Evolutionary conservation across 306 rosid species (phyloP), one percentile per base, ranked within the genome.

Genomic region (Rubus idaeus): DNA sequence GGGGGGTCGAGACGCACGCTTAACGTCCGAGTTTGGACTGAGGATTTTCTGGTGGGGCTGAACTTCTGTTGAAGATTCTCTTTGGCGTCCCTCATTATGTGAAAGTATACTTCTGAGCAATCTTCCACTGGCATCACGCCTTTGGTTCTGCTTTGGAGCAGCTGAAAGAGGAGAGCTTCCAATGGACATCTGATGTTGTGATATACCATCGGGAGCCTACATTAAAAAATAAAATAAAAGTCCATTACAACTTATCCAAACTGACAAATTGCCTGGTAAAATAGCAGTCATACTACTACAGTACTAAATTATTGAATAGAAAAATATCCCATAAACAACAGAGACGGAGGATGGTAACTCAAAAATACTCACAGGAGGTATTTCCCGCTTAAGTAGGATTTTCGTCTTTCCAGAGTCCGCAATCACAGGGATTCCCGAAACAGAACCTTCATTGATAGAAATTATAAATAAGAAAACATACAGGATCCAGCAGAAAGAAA

Each of bases 401-500:
- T 86, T 95, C 80, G 88, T 92, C 91, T 89, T 95, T 80, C 96
- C 97, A 53, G 92, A 82, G 77, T 86, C 97, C 47, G 90, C 84
- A 82, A 89, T 83, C 79, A 88, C 80, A 53, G 91, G 88, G 55
- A 89, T 80, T 78, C 87, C 90, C 26, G 96, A 88, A 81, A 89
- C 72, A 73, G 92, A 75, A 80, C 90, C 91, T 86, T 88, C 98
- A 84, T 86, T 63, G 68, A 86, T 84, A 63, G 46, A 87, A 75
- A 84, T 83, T 84, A 77, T 46, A 80, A 71, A 39, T 61, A 70
- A 81, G 75, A 84, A 83, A 60, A 79, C 30, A 53, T 45, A 68
- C 45, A 47, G 53, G 68, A 16, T 23, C 17, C 30, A 76, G 57
- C n/a, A 76, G 23, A 37, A 74, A 69, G 18, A 73, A 75, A 75